Evolutionary conservation across 306 rosid species (phyloP).

Genomic region (Fragaria vesca): DNA sequence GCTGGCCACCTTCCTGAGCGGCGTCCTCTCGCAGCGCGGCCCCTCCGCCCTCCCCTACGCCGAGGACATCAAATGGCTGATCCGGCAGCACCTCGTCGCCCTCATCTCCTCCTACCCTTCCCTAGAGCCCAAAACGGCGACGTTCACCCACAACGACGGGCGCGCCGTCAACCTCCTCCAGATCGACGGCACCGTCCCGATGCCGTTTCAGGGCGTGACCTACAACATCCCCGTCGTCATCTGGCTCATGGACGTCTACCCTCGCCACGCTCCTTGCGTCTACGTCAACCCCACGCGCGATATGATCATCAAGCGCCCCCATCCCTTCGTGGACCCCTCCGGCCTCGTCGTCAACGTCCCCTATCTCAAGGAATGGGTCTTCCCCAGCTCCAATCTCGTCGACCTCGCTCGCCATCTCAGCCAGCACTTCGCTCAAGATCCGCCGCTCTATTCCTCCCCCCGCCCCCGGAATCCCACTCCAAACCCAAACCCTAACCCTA

Average conservation of each 20-base stretch:
- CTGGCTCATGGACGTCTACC: constrained; percentile 95
- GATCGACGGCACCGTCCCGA: constrained; percentile 86
- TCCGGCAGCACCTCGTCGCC: constrained; percentile 79
- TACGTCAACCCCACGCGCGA: constrained; percentile 93
- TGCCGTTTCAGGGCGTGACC: constrained; percentile 63
- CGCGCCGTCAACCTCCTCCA: constrained; percentile 90
- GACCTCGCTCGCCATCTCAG: constrained; percentile 57
- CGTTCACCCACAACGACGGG: constrained; percentile 92
- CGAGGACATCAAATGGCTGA: constrained; percentile 83
- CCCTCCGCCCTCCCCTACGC: constrained; percentile 85
- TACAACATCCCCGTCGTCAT: constrained; percentile 87
- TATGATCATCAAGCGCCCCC: constrained; percentile 91
- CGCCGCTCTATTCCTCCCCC: constrained; percentile 74
- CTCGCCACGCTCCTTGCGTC: constrained; percentile 83
- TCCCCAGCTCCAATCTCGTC: constrained; percentile 70
- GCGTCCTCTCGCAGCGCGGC: constrained; percentile 96
- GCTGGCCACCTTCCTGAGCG: constrained; percentile 65
- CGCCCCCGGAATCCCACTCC: constrained; percentile 47
- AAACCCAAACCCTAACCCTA: constrained; percentile 23
- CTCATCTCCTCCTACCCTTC: constrained; percentile 62
- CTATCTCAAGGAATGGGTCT: constrained; percentile 72
- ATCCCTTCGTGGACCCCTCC: constrained; percentile 72
- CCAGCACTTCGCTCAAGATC: constrained; percentile 59
- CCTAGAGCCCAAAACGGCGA: constrained; percentile 78
- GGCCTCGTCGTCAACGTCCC: constrained; percentile 64